Evolutionary conservation across 371 early-diverging fungal genomes (phyloP).

Genomic region (Gilbertella persicaria): DNA sequence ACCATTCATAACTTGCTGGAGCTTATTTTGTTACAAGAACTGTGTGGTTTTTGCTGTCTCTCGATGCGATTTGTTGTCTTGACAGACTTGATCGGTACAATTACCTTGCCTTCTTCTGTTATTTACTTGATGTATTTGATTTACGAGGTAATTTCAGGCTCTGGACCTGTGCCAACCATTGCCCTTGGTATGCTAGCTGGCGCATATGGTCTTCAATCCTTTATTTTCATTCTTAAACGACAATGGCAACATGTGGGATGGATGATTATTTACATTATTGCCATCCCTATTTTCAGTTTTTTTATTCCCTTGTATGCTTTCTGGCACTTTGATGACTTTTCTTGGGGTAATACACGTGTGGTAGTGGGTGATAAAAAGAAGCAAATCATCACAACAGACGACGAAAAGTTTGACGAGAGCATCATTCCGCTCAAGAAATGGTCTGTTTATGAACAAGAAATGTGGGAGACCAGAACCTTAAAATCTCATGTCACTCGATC

Average conservation of each 20-base stretch:
- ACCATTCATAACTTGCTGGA: constrained; percentile 96
- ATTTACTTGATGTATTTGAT: constrained; percentile 56
- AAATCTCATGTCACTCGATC: constrained; percentile 14
- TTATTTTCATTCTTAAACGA: constrained; percentile 87
- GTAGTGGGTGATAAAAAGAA: constrained; percentile 70
- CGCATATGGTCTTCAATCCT: constrained; percentile 88
- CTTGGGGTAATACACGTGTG: constrained; percentile 97
- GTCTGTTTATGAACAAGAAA: constrained; percentile 79
- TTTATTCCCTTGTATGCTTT: constrained; percentile 96
- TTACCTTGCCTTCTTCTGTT: constrained; percentile 95
- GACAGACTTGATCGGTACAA: constrained; percentile 95
- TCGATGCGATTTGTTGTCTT: constrained; percentile 98
- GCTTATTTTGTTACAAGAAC: constrained; percentile 79
- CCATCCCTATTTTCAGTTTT: constrained; percentile 95
- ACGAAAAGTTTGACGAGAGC: constrained; percentile 60
- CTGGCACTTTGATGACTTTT: constrained; percentile 99
- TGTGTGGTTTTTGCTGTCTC: constrained; percentile 97
- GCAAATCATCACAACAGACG: constrained; percentile 46
- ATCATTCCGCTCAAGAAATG: constrained; percentile 63
- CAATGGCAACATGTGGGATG: constrained; percentile 90
- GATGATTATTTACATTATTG: constrained; percentile 92
- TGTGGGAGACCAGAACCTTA: constrained; percentile 56
- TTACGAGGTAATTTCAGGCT: constrained; percentile 54
- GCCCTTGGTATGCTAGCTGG: constrained; percentile 76
- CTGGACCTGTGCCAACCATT: constrained; percentile 60